Evolutionary conservation across 768 basidiomycete genomes (phyloP), one percentile per base, ranked within the genome.

Genomic region (Mycena sanguinolenta): DNA sequence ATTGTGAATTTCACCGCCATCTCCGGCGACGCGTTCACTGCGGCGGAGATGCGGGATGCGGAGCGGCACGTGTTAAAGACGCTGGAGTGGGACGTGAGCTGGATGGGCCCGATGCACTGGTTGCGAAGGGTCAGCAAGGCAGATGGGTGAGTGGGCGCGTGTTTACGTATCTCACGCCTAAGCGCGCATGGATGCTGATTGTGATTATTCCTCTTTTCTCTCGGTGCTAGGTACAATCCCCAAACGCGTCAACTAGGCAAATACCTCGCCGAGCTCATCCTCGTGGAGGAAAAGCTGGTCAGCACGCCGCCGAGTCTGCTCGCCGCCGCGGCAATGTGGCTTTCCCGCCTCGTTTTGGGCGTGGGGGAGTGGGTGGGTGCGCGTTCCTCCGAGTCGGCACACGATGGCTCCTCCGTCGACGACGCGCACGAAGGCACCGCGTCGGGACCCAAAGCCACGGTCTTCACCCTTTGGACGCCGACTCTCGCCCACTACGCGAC

Each of bases 401-500:
- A 34, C 32, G 32, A 34, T 34, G 32, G 10, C n/a, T n/a, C n/a
- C n/a, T n/a, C n/a, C n/a, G n/a, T n/a, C 10, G 32, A 34, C 32
- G 32, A 4, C 32, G 32, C 39, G 39, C 39, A 39, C 13, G 13
- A 39, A 14, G 39, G 39, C 39, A 38, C 8, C 36, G 36, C 6
- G 36, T 38, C 36, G 36, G 36, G 14, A 6, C 8, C 6, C 36
- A 38, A 6, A 38, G 6, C 14, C 36, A 14, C 16, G 39, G 16
- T 39, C 8, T 27, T 38, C 25, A 46, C 44, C 27, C 25, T 13
- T 79, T 98, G 69, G 96, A 91, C 91, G 34, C 85, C 94, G 3
- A 97, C 94, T 76, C 81, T 97, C 50, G 91, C 91, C 13, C 95
- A 97, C 77, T 98, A 96, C 77, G 92, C 95, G 2, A 91, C 91